Base-by-base conservation (phyloP, 352 stramenopile genomes). In the Phytophthora quininea region DNA sequence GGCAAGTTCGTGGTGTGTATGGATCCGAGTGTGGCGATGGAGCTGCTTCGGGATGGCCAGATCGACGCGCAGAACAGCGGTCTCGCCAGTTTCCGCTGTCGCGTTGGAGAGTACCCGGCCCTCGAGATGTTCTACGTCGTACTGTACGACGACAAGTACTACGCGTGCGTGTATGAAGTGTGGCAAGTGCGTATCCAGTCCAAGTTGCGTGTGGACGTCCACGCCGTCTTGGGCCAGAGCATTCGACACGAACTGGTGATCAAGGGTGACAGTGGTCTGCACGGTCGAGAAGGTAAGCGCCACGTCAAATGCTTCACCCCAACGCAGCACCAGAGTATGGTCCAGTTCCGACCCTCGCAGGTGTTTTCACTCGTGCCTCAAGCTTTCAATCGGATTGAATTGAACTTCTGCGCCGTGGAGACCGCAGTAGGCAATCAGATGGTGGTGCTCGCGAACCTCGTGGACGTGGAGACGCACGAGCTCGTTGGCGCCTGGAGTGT, bases 311-410 rank as follows among this genome's bases (percentile, higher is more conserved):
- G 76, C 71, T 88, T 92, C 54, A 84, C 76, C 49, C 82, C 72
- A 9, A 74, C 57, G 65, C 66, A 74, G 45, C 62, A 87, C 64
- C 38, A 54, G 30, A 38, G 65, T 6, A 67, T 84, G 35, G 61
- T 95, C 15, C 73, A 77, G 46, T 97, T 98, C 58, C 87, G 90
- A 6, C 93, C 91, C 1, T 63, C 67, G 1, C 71, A 88, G 31
- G 77, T 90, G 2, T 98, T 98, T 63, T 77, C 93, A 56, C 85
- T 98, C 33, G 79, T 96, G 0, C 87, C 88, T 10, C 79, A 93
- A 55, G 93, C 91, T 5, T 97, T 97, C 79, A 98, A 98, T 71
- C 80, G 92, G 27, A 93, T 97, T 46, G 88, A 93, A 58, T 76
- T 90, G 38, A 64, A 73, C 11, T 97, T 97, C 60, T 93, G 80